Evolutionary conservation across 2,329 filamentous ascomycete genomes (phyloP).

Genomic region (Ascocoryne sarcoides): DNA sequence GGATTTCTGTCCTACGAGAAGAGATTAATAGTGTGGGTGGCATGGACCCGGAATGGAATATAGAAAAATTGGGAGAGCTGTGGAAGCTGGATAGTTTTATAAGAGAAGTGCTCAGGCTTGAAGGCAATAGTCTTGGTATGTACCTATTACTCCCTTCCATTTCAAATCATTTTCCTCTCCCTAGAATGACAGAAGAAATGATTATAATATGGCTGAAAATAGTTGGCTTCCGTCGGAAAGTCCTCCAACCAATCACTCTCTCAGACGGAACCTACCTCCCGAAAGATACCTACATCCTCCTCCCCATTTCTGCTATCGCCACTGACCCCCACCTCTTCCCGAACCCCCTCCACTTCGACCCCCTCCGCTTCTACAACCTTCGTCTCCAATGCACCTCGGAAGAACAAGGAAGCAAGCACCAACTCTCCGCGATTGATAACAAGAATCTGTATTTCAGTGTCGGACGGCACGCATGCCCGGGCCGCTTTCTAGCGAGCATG

Average conservation of each 20-base stretch:
- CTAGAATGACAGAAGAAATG: too few species aligned
- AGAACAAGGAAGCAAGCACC: conserved; percentile 2
- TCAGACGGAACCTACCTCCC: conserved; percentile 4
- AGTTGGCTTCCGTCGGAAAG: background rate
- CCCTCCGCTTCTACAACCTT: conserved; percentile 5
- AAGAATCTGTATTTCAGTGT: conserved; percentile 6
- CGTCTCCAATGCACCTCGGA: background rate
- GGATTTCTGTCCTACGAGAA: conserved; percentile 5
- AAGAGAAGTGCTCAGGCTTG: conserved; percentile 1
- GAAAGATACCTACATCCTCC: background rate
- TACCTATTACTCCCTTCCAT: background rate
- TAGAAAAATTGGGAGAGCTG: conserved; percentile 9
- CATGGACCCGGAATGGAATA: conserved; percentile 9
- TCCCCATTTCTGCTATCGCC: conserved; percentile 1
- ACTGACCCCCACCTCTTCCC: background rate
- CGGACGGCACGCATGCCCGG: conserved; percentile 10
- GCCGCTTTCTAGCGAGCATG: conserved; percentile 10
- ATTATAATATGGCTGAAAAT: too few species aligned
- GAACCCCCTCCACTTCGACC: background rate
- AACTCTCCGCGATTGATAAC: conserved; percentile 1
- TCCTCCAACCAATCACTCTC: background rate
- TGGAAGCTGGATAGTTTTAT: conserved; percentile 16
- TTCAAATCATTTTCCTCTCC: too few species aligned
- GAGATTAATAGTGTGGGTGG: conserved; percentile 8
- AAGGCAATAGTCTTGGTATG: background rate